phyloP scores from a whole-genome alignment of 2,329 filamentous ascomycete species.

The Penicillium hordei region DNA sequence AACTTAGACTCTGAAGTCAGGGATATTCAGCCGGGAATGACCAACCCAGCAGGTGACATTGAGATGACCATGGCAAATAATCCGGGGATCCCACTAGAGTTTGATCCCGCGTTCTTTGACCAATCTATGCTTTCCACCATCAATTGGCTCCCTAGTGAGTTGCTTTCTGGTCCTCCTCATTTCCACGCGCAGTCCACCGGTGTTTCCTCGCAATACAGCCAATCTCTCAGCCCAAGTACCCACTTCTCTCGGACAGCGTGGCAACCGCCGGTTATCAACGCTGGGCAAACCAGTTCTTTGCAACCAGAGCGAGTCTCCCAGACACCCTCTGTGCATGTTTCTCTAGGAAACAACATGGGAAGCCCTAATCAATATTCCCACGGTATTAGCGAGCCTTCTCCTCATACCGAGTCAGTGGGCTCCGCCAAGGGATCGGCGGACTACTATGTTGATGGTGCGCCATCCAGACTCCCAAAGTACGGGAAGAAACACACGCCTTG shows the following conservation, averaged over 20 bases:
- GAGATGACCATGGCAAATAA: slow-evolving; percentile 21
- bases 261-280: slow-evolving; percentile 28
- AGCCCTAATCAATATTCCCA: slow-evolving; percentile 24
- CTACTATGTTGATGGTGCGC: slow-evolving; percentile 30
- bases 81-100: slow-evolving; percentile 23
- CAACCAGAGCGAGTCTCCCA: slow-evolving; percentile 20
- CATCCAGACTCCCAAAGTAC: slow-evolving; percentile 28
- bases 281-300: slow-evolving; percentile 17
- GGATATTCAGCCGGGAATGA: slow-evolving; percentile 10
- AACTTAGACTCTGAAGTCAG: slow-evolving; percentile 11
- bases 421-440: slow-evolving; percentile 28
- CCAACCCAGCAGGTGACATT: slow-evolving; percentile 15
- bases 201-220: slow-evolving; percentile 19
- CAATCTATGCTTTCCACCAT: slow-evolving; percentile 32
- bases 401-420: slow-evolving; percentile 20
- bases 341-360: slow-evolving; percentile 18
- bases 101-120: slow-evolving; percentile 29
- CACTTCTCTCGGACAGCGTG: slow-evolving; percentile 26
- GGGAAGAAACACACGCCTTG: slow-evolving; percentile 23
- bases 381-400: slow-evolving; percentile 25
- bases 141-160: slow-evolving; percentile 40
- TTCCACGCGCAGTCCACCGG: slow-evolving; percentile 14
- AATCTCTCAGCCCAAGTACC: slow-evolving; percentile 18
- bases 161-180: slow-evolving; percentile 23
- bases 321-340: slow-evolving; percentile 21